Percentiles rank a stretch among this genome's conserved stretches.
These are phyloP conservation scores for Nakazawaea molendinolei DNA, from an alignment of 805 yeast species.

Conservation along the genomic window DNA sequence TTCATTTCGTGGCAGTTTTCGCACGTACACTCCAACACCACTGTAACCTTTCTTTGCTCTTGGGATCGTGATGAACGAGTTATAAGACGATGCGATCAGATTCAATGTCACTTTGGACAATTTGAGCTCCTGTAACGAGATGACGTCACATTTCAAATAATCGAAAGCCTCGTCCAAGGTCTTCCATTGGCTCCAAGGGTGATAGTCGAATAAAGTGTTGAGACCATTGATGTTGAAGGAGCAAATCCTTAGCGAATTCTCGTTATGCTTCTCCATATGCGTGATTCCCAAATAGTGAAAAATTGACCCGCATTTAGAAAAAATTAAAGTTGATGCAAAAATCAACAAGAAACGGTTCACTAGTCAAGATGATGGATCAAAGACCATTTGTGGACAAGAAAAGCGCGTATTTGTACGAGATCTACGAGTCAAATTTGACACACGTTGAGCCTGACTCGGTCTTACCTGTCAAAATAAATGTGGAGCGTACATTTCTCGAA, in stretches of 20 bases:
- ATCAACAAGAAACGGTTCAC: conserved; percentile 1
- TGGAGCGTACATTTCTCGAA: conserved; percentile 3
- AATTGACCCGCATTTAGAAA: neutral
- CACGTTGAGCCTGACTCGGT: too few relatives aligned
- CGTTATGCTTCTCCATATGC: neutral
- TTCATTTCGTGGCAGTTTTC: conserved; percentile 42
- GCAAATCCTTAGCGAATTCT: conserved; percentile 2
- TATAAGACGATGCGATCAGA: conserved; percentile 48
- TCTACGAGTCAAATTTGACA: too few relatives aligned
- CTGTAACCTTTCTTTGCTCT: conserved; percentile 71
- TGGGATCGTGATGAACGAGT: conserved; percentile 67
- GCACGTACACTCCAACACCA: conserved; percentile 82
- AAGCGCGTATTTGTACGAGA: conserved; percentile 2
- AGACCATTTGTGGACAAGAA: conserved; percentile 8
- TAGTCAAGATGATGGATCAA: conserved; percentile 5
- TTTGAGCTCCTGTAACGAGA: conserved; percentile 87
- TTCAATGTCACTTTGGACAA: conserved; percentile 43
- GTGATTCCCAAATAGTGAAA: neutral
- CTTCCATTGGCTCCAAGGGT: conserved; percentile 67
- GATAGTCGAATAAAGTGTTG: conserved; percentile 71
- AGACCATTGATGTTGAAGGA: conserved; percentile 83
- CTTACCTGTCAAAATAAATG: conserved; percentile 6
- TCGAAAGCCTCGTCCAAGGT: conserved; percentile 40
- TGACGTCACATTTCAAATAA: conserved; percentile 59
- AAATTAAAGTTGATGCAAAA: neutral